Evolutionary conservation across 805 yeast species (phyloP).

Genomic region (Starmerella apis): DNA sequence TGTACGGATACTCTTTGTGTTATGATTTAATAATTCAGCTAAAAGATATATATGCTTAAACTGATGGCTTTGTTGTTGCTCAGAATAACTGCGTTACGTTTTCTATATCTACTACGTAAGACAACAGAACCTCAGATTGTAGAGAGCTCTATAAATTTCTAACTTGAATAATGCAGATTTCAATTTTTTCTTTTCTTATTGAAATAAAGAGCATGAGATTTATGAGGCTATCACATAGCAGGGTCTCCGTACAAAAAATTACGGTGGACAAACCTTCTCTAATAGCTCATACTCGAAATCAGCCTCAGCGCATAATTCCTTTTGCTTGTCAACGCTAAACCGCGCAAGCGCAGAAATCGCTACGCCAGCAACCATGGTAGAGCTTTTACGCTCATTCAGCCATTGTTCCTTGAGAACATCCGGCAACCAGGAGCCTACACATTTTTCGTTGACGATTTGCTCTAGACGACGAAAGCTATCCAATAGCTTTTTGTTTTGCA

Average conservation of each 20-base stretch:
- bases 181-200: not conserved
- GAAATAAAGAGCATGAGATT: not conserved
- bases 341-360: conserved; percentile 17
- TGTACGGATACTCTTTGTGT: no score
- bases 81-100: no score
- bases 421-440: conserved; percentile 20
- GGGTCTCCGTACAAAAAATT: no score
- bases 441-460: conserved; percentile 11
- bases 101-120: no score
- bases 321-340: conserved; percentile 11
- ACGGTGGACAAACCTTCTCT: conserved; percentile 19
- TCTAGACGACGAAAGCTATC: conserved; percentile 14
- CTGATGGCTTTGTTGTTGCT: no score
- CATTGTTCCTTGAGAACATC: conserved; percentile 11
- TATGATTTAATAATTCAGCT: no score
- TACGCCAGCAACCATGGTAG: conserved; percentile 16
- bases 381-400: conserved; percentile 7
- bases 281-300: conserved; percentile 15
- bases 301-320: conserved; percentile 15
- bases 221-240: no score
- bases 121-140: no score
- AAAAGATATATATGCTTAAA: no score
- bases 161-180: not conserved
- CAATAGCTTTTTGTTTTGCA: conserved; percentile 17
- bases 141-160: no score